Conservation (phyloP, 2,329 filamentous ascomycete species). For the Botrytis byssoidea region DNA sequence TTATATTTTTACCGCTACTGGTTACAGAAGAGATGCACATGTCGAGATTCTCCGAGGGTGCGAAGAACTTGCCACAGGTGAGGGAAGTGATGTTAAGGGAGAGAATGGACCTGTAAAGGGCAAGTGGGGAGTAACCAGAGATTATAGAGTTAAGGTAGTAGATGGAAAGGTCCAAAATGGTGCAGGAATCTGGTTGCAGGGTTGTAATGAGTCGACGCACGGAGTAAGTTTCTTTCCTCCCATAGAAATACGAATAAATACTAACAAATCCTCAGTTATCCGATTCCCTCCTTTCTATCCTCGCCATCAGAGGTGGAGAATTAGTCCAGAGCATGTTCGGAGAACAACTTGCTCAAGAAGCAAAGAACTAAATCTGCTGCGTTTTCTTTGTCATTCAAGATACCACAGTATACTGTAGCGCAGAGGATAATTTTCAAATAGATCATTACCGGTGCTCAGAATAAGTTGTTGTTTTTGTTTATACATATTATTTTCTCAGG, state of each 20-base stretch:
- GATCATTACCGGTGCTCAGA: neutral
- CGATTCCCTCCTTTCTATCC: constrained; percentile 76
- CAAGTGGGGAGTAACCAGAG: constrained; percentile 68
- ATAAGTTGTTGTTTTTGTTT: neutral
- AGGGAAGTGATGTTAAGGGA: constrained; percentile 21
- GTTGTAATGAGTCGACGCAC: constrained; percentile 89
- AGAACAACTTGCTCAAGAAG: constrained; percentile 18
- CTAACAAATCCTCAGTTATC: constrained; percentile 56
- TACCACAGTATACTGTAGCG: neutral
- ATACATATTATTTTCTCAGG: neutral
- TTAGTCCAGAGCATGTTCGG: constrained; percentile 75
- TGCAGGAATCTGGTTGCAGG: constrained; percentile 87
- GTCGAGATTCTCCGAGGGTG: constrained; percentile 70
- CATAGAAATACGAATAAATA: neutral
- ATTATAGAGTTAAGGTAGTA: constrained; percentile 76
- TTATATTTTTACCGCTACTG: constrained; percentile 82
- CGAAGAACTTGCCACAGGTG: constrained; percentile 57
- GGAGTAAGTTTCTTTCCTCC: constrained; percentile 56
- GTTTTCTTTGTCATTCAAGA: neutral
- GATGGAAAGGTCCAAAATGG: constrained; percentile 63
- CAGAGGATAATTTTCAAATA: neutral
- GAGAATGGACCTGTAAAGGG: constrained; percentile 39
- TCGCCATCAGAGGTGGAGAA: constrained; percentile 73
- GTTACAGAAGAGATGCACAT: constrained; percentile 77
- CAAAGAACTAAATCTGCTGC: neutral